Evolutionary conservation across 1,284 basidiomycete species (phyloP), one percentile per base, ranked within the genome.

Genomic region (Trichosporon inkin): DNA sequence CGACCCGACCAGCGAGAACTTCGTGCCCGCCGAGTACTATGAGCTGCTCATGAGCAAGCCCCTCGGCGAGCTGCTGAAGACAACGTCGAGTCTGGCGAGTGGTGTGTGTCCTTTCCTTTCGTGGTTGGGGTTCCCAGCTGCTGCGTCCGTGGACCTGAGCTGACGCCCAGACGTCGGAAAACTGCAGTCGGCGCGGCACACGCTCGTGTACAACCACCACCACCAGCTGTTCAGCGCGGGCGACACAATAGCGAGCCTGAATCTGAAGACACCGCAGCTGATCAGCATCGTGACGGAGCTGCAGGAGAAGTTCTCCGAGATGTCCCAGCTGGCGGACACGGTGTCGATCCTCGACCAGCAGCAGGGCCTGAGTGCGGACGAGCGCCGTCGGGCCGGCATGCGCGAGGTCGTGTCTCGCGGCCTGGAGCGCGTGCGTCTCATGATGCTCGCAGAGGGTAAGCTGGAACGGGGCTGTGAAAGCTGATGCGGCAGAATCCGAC

Each of bases 121-220:
- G n/a, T n/a, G n/a, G n/a, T n/a, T n/a, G n/a, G n/a, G 24, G 38
- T 19, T 40, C 37, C 6, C 17, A 8, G 3, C 7, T 39, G n/a
- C n/a, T n/a, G n/a, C n/a, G 19, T 17, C 53, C 10, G 6, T 17
- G 49, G 10, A 24, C n/a, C n/a, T n/a, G 14, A 53, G 20, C 38
- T 62, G 44, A 62, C 52, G 13, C 36, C 5, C 57, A 77, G 77
- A 79, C 53, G 69, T 76, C 35, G 69, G 71, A 24, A 68, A 71
- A 39, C 64, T 79, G 38, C 70, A 77, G 56, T 70, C 71, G 2
- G 74, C 75, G 5, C 61, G 75, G 34, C 74, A 79, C 60, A 68
- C 69, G 34, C 63, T 79, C 7, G 77, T 79, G 16, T 79, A 79
- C 64, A 77, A 79, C 57, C 77, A 79, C 60, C 77, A 79, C 67